Conservation (phyloP, 345 rosid species). For the Rhodamnia argentea region DNA sequence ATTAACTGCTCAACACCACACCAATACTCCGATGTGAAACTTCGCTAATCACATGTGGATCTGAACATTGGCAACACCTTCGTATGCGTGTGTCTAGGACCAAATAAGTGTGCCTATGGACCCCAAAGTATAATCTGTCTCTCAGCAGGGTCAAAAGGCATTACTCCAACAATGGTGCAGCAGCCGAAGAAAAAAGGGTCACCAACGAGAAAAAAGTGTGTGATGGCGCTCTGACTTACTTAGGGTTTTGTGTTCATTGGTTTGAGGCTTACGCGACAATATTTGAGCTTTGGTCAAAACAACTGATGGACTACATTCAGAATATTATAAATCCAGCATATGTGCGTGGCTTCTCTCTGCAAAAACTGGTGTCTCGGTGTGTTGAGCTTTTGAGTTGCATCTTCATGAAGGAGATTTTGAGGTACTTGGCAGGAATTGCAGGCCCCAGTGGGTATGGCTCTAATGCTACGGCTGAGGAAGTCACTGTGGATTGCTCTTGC, state of each 20-base stretch:
- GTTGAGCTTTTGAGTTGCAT: slow-evolving; percentile 6
- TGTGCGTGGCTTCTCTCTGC: slow-evolving; percentile 11
- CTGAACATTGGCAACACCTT: too few relatives aligned
- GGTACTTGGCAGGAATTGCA: slow-evolving; percentile 79
- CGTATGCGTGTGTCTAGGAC: neutral
- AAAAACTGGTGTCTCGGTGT: slow-evolving; percentile 9
- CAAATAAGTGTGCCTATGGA: neutral
- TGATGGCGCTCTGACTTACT: neutral
- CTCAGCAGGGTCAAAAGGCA: neutral
- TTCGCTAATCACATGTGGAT: too few relatives aligned
- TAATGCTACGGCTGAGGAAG: slow-evolving; percentile 81
- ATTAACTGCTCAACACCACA: too few relatives aligned
- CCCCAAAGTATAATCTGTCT: neutral
- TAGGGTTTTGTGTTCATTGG: neutral
- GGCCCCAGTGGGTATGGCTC: slow-evolving; percentile 99
- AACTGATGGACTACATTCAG: slow-evolving; percentile 2
- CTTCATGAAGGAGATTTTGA: slow-evolving; percentile 66
- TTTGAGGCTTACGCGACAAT: neutral
- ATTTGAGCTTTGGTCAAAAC: neutral
- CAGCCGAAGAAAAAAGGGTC: neutral
- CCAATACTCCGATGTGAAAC: too few relatives aligned
- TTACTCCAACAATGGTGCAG: neutral
- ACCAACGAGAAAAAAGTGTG: neutral
- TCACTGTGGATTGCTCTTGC: slow-evolving; percentile 23
- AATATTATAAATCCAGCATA: slow-evolving; percentile 6